Evolutionary conservation across 2,329 filamentous ascomycete species (phyloP), one percentile per base, ranked within the genome.

Genomic region (Trichoderma aggressivum): DNA sequence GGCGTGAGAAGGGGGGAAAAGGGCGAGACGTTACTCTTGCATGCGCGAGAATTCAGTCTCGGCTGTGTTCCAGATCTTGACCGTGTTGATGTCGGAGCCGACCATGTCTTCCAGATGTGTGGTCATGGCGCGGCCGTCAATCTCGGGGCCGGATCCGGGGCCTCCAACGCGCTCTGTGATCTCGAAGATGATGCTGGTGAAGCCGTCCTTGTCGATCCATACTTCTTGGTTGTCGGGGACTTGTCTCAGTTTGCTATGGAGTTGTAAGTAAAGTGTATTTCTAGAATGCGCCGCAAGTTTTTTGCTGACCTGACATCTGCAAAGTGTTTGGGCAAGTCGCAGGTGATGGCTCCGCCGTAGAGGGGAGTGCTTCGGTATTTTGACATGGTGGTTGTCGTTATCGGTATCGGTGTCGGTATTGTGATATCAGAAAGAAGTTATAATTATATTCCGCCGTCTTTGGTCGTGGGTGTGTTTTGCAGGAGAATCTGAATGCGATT

Each of bases 141-240:
- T 87, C 76, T 90, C 87, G 21, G 89, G 84, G 2, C 84, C 82
- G 55, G 82, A 84, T 34, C 86, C 84, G 5, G 87, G 77, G 16
- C 81, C 79, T 72, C 88, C 87, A 26, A 97, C 91, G 70, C 92
- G 91, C 83, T 98, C 91, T 69, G 92, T 92, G 77, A 98, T 93
- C 77, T 98, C 95, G 81, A 98, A 88, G 76, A 97, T 94, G 79
- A 97, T 90, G 82, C 89, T 94, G 3, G 93, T 93, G 80, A 94
- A 94, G 63, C 94, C 94, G 73, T 92, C 87, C 74, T 88, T 87
- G 79, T 97, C 94, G 77, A 98, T 91, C 83, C 90, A 97, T 75
- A 98, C 92, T 85, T 98, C 95, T 84, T 98, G 94, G 81, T 97
- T 92, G 79, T 95, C 91, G 64, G 92, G 92, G 6, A 94, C 89